Evolutionary conservation across 2,329 filamentous ascomycete species (phyloP).

Genomic region (Fonsecaea multimorphosa): DNA sequence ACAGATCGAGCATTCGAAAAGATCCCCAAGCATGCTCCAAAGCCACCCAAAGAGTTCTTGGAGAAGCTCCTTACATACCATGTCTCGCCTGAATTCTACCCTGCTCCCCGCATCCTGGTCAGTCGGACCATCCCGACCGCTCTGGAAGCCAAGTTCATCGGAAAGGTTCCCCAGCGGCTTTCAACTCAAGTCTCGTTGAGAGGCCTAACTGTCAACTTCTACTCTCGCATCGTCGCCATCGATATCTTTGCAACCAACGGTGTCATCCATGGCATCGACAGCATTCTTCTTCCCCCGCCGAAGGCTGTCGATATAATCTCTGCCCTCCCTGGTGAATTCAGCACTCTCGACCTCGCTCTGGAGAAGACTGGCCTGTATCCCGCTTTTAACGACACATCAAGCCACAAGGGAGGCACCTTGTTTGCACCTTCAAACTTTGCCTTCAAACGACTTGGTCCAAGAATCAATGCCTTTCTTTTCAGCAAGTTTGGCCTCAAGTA

Average conservation of each 20-base stretch:
- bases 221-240: constrained; percentile 70
- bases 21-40: constrained; percentile 61
- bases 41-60: constrained; percentile 73
- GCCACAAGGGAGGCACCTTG: constrained; percentile 71
- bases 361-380: constrained; percentile 74
- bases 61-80: constrained; percentile 77
- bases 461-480: constrained; percentile 84
- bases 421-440: constrained; percentile 83
- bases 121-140: constrained; percentile 77
- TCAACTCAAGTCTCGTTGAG: constrained; percentile 67
- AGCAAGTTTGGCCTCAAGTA: constrained; percentile 74
- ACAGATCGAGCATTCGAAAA: constrained; percentile 76
- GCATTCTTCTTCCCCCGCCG: constrained; percentile 77
- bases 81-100: constrained; percentile 70
- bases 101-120: constrained; percentile 68
- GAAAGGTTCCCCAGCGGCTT: constrained; percentile 72
- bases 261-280: constrained; percentile 77
- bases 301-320: constrained; percentile 67
- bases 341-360: constrained; percentile 76
- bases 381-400: constrained; percentile 62
- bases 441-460: constrained; percentile 75
- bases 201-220: constrained; percentile 77
- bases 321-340: constrained; percentile 72
- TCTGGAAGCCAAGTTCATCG: constrained; percentile 64
- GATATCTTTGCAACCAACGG: constrained; percentile 69